Conservation (phyloP, 768 basidiomycete genomes). For the Suillus subaureus region DNA sequence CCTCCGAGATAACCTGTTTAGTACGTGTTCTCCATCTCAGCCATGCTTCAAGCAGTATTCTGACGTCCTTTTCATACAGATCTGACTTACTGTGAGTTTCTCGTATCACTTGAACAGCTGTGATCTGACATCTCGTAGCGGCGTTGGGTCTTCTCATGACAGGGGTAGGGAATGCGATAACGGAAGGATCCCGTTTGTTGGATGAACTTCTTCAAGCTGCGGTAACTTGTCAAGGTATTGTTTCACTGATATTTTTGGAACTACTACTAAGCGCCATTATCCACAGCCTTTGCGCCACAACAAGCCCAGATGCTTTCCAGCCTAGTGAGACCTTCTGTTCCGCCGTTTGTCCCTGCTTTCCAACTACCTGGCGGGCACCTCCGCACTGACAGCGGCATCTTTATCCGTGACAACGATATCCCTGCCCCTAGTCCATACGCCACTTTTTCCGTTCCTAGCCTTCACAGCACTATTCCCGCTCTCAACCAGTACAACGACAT, state of each 20-base stretch:
- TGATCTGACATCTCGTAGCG: slow-evolving; percentile 35
- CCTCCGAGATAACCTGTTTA: slow-evolving; percentile 67
- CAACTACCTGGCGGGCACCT: not conserved
- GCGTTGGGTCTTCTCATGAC: slow-evolving; percentile 62
- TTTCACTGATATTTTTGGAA: not conserved
- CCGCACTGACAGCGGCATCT: not conserved
- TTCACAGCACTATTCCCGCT: slow-evolving; percentile 2
- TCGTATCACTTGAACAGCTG: slow-evolving; percentile 10
- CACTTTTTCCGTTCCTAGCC: not conserved
- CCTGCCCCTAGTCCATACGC: not conserved
- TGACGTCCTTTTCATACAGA: slow-evolving; percentile 26
- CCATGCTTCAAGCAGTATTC: not conserved
- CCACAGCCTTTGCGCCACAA: slow-evolving; percentile 62
- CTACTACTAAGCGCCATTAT: slow-evolving; percentile 9
- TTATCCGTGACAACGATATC: not conserved
- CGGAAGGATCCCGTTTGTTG: slow-evolving; percentile 38
- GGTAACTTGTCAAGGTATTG: slow-evolving; percentile 59
- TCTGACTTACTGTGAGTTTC: slow-evolving; percentile 36
- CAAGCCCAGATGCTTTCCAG: slow-evolving; percentile 51
- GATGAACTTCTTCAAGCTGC: slow-evolving; percentile 47
- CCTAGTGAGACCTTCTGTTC: not conserved
- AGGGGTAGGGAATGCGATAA: slow-evolving; percentile 25
- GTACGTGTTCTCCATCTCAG: slow-evolving; percentile 40
- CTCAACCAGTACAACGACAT: slow-evolving; percentile 48
- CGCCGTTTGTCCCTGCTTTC: not conserved